A percentile compares a stretch with the other conserved stretches of the same genome.
Conservation (phyloP, 768 basidiomycete species). For the Naganishia randhawae region DNA sequence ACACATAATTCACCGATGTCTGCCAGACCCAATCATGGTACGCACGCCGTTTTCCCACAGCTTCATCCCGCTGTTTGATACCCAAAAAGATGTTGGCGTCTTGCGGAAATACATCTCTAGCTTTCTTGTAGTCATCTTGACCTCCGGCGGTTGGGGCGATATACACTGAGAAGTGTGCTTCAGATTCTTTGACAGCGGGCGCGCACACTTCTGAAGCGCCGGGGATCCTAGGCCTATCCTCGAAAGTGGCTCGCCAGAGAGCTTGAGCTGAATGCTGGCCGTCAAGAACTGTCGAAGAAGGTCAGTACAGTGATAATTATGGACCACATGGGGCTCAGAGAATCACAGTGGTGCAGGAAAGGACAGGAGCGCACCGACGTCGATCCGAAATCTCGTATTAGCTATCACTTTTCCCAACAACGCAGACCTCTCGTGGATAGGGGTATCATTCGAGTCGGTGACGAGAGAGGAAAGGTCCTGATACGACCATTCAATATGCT, state of each 20-base stretch:
- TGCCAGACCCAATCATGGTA: constrained; percentile 73
- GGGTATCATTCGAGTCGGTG: not conserved
- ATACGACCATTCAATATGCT: constrained; percentile 17
- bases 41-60: constrained; percentile 61
- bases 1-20: constrained; percentile 63
- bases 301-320: not conserved
- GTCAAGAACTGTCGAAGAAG: not conserved
- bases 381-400: not conserved
- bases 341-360: not conserved
- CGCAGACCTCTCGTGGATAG: not conserved
- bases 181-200: not conserved
- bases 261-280: not conserved
- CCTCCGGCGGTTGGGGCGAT: not conserved
- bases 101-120: not conserved
- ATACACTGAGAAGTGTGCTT: constrained; percentile 4
- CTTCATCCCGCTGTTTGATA: constrained; percentile 64
- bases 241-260: not conserved
- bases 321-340: not conserved
- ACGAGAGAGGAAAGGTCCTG: not conserved
- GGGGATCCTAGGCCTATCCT: not conserved
- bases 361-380: not conserved
- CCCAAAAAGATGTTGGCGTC: constrained; percentile 60
- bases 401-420: constrained; percentile 13
- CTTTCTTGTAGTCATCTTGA: not conserved
- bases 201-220: not conserved